A percentile compares a stretch with the other conserved stretches of the same genome.
phyloP scores from a whole-genome alignment of 306 rosid species.

The apple (Malus domestica) region DNA sequence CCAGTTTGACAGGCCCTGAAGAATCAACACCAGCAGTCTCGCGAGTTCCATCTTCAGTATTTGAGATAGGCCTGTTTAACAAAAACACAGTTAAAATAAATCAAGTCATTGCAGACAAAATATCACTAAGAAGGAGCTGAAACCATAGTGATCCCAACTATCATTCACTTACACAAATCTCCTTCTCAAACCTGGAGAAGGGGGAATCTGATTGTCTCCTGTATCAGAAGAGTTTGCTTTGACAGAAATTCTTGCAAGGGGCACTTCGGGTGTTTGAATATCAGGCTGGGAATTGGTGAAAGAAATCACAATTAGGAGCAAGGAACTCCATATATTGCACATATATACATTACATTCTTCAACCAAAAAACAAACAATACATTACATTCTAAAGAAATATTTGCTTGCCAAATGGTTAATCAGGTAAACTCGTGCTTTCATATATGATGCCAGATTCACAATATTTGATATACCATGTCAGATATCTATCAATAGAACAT shows the following conservation, averaged over 20 bases:
- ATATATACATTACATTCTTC: background rate
- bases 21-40: slow-evolving; percentile 40
- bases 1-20: slow-evolving; percentile 58
- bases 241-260: slow-evolving; percentile 24
- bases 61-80: slow-evolving; percentile 44
- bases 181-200: slow-evolving; percentile 70
- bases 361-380: background rate
- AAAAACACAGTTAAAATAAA: slow-evolving; percentile 18
- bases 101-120: slow-evolving; percentile 14
- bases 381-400: background rate
- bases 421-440: background rate
- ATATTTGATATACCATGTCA: background rate
- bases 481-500: background rate
- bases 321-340: background rate
- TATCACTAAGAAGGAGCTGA: slow-evolving; percentile 1
- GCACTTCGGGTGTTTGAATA: slow-evolving; percentile 34
- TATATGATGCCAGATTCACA: background rate
- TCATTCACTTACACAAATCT: slow-evolving; percentile 51
- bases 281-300: slow-evolving; percentile 34
- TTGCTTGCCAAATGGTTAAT: background rate
- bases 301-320: slow-evolving; percentile 15
- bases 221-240: slow-evolving; percentile 38
- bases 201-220: slow-evolving; percentile 29
- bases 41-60: slow-evolving; percentile 38
- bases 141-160: slow-evolving; percentile 4